Base-by-base conservation (phyloP, 768 basidiomycete species). In the Lentinula lateritia region DNA sequence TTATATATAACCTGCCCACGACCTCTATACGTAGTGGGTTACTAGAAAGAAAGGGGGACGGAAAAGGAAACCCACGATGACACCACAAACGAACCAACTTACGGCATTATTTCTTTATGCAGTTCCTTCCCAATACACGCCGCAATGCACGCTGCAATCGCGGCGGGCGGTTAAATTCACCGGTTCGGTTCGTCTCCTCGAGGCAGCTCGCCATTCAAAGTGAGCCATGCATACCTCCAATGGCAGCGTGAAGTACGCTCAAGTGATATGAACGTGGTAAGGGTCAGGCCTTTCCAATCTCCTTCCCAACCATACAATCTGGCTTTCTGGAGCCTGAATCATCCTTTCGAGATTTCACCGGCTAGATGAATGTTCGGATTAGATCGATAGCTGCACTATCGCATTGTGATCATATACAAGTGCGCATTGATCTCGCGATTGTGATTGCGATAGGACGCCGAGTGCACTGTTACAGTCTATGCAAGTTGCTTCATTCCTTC, bases 1-100 rank as follows among this genome's bases (percentile, higher is more conserved):
- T 56, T 56, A 56, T 56, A 56, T 56, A 56, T 56, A 45, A 56
- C 41, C 55, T 42, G 55, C 55, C 55, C 55, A 56, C 55, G 55
- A 56, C 55, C 18, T 39, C 41, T 56, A 36, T 52, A 56, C 41
- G 41, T 43, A 54, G 55, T 56, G 41, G 41, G 50, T 52, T 52
- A 52, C 50, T 52, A 52, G 50, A 52, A 56, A 56, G 55, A 56
- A 56, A 56, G 55, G 39, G 41, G 34, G 55, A 56, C 55, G 20
- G 41, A 56, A 13, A 56, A 56, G 55, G 55, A 42, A 56, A 56
- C 53, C 55, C 55, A 56, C 55, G 55, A 56, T 55, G 53, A 35
- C 35, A 55, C 39, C 53, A 36, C 36, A 55, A 56, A 56, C 39
- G 55, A 56, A 56, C 55, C 55, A 56, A 56, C 55, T 56, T 56